Conservation (phyloP, 768 basidiomycete genomes). For the Collybia sp. region DNA sequence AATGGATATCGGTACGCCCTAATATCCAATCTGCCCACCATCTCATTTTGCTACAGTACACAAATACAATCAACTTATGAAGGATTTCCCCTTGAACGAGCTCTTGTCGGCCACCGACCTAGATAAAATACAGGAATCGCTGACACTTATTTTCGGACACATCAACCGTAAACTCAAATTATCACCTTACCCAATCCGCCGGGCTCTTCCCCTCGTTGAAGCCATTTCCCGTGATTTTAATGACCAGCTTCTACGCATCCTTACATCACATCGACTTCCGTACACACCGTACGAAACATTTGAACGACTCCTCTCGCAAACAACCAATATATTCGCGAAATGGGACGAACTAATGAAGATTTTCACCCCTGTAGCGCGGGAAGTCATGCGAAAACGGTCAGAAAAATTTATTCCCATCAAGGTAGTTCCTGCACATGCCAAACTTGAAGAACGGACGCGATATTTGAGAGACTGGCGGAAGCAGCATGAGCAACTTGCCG, state of each 20-base stretch:
- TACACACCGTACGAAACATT: slow-evolving; percentile 95
- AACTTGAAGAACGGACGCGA: slow-evolving; percentile 80
- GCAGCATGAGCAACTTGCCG: slow-evolving; percentile 94
- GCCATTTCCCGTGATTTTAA: slow-evolving; percentile 98
- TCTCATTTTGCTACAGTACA: slow-evolving; percentile 52
- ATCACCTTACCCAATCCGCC: slow-evolving; percentile 94
- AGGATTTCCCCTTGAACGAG: slow-evolving; percentile 97
- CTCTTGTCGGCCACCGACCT: slow-evolving; percentile 95
- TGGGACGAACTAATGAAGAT: slow-evolving; percentile 93
- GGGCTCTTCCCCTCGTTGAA: slow-evolving; percentile 94
- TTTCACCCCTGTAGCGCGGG: slow-evolving; percentile 89
- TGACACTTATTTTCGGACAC: slow-evolving; percentile 85
- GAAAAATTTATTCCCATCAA: slow-evolving; percentile 98
- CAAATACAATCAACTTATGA: slow-evolving; percentile 98
- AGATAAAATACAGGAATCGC: slow-evolving; percentile 88
- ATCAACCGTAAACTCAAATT: slow-evolving; percentile 94
- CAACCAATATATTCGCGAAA: slow-evolving; percentile 73
- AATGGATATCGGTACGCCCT: slow-evolving; percentile 68
- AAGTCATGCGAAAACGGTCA: slow-evolving; percentile 82
- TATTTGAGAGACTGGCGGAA: slow-evolving; percentile 93
- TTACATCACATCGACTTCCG: slow-evolving; percentile 86
- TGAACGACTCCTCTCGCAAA: slow-evolving; percentile 75
- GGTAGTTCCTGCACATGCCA: slow-evolving; percentile 84
- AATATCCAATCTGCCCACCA: background rate
- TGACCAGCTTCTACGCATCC: slow-evolving; percentile 85